Evolutionary conservation across 768 basidiomycete species (phyloP), one percentile per base, ranked within the genome.

Genomic region (Termitomyces sp.): DNA sequence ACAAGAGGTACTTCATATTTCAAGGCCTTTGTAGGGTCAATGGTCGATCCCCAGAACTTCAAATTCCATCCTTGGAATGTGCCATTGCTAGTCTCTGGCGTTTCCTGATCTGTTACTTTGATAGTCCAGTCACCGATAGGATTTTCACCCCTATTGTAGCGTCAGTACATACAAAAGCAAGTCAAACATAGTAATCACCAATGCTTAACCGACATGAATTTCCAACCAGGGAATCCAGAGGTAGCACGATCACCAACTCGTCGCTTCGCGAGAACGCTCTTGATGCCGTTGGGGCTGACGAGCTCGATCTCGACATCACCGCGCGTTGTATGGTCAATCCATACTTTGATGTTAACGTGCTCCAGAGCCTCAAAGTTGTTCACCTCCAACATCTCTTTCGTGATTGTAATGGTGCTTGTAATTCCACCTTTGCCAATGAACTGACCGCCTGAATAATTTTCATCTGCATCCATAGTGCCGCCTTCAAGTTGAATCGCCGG

Each of bases 121-220:
- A 99, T 83, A 0, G 84, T 93, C 97, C 97, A 99, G 20, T 85
- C 81, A 18, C 97, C 97, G 30, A 92, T 70, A 1, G 95, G 91
- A 71, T 91, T 79, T 74, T 99, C 97, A 39, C 91, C 95, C 96
- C 96, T 98, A 60, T 26, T 12, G 36, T 52, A 40, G 0, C 30
- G 58, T 74, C 39, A 72, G 57, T 12, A 60, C 27, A 14, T 36
- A 58, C n/a, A 46, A 20, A 48, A 39, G 57, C 12, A 14, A 16
- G 18, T 34, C 30, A n/a, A 55, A 20, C 26, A 5, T 73, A 85
- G 7, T 32, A 33, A 3, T 70, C 57, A 95, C 96, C 97, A 99
- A 67, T 99, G 97, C 72, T 99, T 99, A 56, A 98, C 83, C 33
- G 86, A 85, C 95, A 98, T 98, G 70, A 99, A 99, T n/a, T 82